Evolutionary conservation across 1,284 basidiomycete species (phyloP), one percentile per base, ranked within the genome.

Genomic region (Athelia psychrophila): DNA sequence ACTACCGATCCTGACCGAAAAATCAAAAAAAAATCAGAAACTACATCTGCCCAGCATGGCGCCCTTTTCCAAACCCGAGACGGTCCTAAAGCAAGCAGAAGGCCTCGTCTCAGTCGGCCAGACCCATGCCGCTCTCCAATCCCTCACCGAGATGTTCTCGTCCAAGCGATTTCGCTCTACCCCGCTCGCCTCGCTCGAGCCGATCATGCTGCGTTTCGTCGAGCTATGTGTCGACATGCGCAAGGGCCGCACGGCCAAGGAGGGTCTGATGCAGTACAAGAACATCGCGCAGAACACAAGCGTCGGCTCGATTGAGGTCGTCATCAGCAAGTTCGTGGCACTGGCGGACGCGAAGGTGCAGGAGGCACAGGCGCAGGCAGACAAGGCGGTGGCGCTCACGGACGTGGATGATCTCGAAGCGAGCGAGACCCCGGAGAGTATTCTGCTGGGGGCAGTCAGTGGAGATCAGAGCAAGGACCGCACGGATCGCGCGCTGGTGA

Each of bases 141-240:
- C 91, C 6, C 79, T 96, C 60, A 89, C 91, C 10, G 93, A 95
- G 69, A 92, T 96, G 83, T 95, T 96, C 73, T 81, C 86, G 36
- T 91, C 91, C 44, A 98, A 98, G 76, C 87, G 93, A 53, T 98
- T 99, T 79, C 86, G 95, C 62, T 88, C 91, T 54, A 97, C 95
- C 0, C 93, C 95, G 1, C 77, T 98, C 35, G 76, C 85, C 4
- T 86, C 91, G 9, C 84, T 99, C 51, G 96, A 99, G 71, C 97
- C 97, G 55, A 98, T 99, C 72, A 91, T 98, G 81, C 74, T 94
- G 58, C 87, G 92, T 48, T 93, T 91, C 68, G 83, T 98, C 75
- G 94, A 98, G 67, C 89, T 99, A 54, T 99, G 95, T 67, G 95
- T 99, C 55, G 90, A 94, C 54, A 87, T 98, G 78, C 87, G 95